These are phyloP conservation scores for Dalechampia spathulata DNA, from an alignment of 441 rosid species.

Conservation along the genomic window DNA sequence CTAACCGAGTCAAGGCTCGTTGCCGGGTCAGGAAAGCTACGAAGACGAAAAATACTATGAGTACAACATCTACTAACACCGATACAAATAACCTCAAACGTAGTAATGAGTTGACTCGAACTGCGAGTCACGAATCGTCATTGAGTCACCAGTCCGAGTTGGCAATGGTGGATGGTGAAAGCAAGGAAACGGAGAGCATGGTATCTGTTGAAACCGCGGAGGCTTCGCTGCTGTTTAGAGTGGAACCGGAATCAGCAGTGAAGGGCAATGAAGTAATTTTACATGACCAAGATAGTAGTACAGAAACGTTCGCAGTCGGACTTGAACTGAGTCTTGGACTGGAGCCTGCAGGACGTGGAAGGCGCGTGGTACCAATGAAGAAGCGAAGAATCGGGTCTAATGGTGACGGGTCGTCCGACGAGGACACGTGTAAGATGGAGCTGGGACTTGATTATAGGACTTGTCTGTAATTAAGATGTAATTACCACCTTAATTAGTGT, in stretches of 20 bases:
- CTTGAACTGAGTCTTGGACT: slow-evolving; percentile 47
- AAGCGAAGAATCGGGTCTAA: slow-evolving; percentile 34
- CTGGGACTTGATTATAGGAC: slow-evolving; percentile 27
- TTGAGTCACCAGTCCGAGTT: slow-evolving; percentile 62
- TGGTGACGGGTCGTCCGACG: slow-evolving; percentile 16
- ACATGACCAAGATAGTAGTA: neutral
- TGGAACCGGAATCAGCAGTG: slow-evolving; percentile 21
- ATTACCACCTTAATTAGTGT: too few relatives aligned
- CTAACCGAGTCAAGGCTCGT: slow-evolving; percentile 38
- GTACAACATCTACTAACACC: neutral
- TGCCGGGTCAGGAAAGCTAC: slow-evolving; percentile 40
- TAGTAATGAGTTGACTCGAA: slow-evolving; percentile 33
- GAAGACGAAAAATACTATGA: slow-evolving; percentile 28
- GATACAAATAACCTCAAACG: neutral
- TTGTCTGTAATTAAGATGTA: neutral
- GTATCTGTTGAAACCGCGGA: slow-evolving; percentile 55
- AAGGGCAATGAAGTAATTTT: neutral
- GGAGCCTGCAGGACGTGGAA: slow-evolving; percentile 17
- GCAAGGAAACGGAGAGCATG: slow-evolving; percentile 49
- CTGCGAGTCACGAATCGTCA: slow-evolving; percentile 74
- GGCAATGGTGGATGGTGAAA: slow-evolving; percentile 43
- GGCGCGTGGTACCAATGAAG: slow-evolving; percentile 36
- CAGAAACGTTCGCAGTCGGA: slow-evolving; percentile 14
- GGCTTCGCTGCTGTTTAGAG: slow-evolving; percentile 24
- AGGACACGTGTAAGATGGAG: slow-evolving; percentile 34